phyloP scores from a whole-genome alignment of 768 basidiomycete species.

The Pholiota microspora region DNA sequence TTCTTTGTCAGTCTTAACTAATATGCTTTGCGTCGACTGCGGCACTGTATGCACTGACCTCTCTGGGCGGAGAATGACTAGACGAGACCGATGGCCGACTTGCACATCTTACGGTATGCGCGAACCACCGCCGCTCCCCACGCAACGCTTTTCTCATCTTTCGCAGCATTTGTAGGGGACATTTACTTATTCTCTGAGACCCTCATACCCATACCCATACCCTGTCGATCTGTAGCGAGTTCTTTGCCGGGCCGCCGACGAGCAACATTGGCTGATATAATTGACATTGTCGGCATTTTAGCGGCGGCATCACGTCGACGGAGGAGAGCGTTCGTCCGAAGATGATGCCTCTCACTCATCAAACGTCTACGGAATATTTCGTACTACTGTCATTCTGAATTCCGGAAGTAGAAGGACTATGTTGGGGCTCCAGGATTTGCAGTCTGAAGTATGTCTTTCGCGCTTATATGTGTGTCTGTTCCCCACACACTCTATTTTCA shows the following conservation, averaged over 20 bases:
- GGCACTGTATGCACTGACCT: not conserved
- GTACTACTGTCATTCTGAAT: not conserved
- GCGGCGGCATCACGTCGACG: slow-evolving; percentile 2
- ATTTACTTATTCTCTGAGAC: not conserved
- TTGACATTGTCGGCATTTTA: not conserved
- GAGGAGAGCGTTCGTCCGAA: not conserved
- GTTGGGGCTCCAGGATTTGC: slow-evolving; percentile 1
- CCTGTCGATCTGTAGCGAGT: not conserved
- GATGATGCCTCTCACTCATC: not conserved
- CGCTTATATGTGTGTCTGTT: not conserved
- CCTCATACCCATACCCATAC: not conserved
- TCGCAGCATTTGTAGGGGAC: not conserved
- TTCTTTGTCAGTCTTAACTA: not conserved
- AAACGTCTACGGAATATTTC: not conserved
- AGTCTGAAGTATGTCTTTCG: not conserved
- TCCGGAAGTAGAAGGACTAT: not conserved
- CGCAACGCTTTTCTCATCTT: not conserved
- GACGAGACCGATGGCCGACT: not conserved
- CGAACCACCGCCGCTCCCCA: not conserved
- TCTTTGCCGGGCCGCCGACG: not conserved
- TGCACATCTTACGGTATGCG: not conserved
- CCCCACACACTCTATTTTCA: not conserved
- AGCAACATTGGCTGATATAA: not conserved
- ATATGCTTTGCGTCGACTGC: not conserved
- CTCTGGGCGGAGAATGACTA: not conserved